These are phyloP conservation scores for Citrus unshiu DNA, from an alignment of 345 rosid species.

Conservation along the genomic window DNA sequence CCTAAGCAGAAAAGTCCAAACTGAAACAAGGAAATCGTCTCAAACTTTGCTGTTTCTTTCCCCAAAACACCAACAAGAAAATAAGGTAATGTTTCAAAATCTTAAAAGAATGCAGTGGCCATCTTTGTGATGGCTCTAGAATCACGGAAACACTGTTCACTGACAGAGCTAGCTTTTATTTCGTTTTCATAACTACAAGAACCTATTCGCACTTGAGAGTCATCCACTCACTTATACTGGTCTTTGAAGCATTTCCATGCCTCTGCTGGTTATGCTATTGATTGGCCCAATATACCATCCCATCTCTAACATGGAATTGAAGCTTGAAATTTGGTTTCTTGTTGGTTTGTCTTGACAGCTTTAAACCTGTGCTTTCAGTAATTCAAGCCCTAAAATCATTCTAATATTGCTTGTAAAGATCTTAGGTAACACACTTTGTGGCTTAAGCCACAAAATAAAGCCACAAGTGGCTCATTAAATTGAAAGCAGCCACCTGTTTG, in stretches of 20 bases:
- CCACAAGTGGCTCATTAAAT: too few species aligned
- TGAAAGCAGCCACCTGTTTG: too few species aligned
- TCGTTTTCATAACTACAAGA: slow-evolving; percentile 8
- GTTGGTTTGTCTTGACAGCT: too few species aligned
- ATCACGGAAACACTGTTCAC: background rate
- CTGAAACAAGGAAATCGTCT: background rate
- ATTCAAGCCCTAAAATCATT: background rate
- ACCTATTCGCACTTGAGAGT: background rate
- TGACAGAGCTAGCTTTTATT: slow-evolving; percentile 5
- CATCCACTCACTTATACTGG: background rate
- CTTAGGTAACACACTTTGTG: background rate
- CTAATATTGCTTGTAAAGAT: background rate
- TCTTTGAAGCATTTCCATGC: background rate
- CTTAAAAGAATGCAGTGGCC: background rate
- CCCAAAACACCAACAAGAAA: background rate
- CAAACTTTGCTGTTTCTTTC: background rate
- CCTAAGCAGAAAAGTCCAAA: background rate
- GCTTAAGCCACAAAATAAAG: too few species aligned
- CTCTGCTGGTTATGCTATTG: background rate
- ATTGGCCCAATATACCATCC: background rate
- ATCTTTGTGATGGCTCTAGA: background rate
- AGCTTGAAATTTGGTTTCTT: background rate
- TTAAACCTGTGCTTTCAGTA: too few species aligned
- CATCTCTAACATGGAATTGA: background rate
- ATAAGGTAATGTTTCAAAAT: background rate